These are phyloP conservation scores for Monilinia vaccinii-corymbosi DNA, from an alignment of 2,329 filamentous ascomycete genomes.

Conservation along the genomic window DNA sequence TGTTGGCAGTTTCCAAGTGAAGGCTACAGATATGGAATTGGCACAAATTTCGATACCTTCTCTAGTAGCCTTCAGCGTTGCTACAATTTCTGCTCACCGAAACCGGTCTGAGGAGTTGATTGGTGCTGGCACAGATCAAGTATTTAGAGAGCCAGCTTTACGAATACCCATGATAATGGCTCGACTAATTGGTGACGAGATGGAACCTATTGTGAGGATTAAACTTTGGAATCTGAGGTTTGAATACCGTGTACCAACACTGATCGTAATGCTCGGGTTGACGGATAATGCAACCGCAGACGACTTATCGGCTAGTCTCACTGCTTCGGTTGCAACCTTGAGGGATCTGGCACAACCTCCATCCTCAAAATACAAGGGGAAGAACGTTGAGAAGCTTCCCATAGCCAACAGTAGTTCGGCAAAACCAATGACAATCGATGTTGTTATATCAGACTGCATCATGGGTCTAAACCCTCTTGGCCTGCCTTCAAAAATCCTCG, in stretches of 20 bases:
- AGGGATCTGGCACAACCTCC: slow-evolving; percentile 51
- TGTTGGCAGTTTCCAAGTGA: slow-evolving; percentile 55
- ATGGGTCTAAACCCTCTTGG: slow-evolving; percentile 77
- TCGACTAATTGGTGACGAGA: slow-evolving; percentile 85
- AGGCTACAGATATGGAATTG: slow-evolving; percentile 55
- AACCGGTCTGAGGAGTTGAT: slow-evolving; percentile 65
- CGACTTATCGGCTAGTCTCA: slow-evolving; percentile 66
- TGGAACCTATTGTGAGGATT: slow-evolving; percentile 82
- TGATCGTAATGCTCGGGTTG: slow-evolving; percentile 71
- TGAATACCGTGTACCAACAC: slow-evolving; percentile 81
- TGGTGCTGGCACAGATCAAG: slow-evolving; percentile 37
- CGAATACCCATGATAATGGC: slow-evolving; percentile 67
- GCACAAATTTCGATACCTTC: slow-evolving; percentile 81
- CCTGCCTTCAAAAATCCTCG: slow-evolving; percentile 62
- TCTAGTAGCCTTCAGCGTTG: slow-evolving; percentile 68
- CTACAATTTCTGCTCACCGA: slow-evolving; percentile 50
- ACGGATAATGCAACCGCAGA: slow-evolving; percentile 57
- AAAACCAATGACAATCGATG: slow-evolving; percentile 58
- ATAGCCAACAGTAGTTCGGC: slow-evolving; percentile 18
- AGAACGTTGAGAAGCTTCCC: slow-evolving; percentile 3
- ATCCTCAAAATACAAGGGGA: slow-evolving; percentile 15
- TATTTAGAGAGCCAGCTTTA: slow-evolving; percentile 21
- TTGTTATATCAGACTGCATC: slow-evolving; percentile 74
- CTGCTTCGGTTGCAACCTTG: slow-evolving; percentile 70
- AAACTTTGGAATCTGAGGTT: slow-evolving; percentile 75